Conservation (phyloP, 2,329 filamentous ascomycete species). For the Cryphonectria japonica region DNA sequence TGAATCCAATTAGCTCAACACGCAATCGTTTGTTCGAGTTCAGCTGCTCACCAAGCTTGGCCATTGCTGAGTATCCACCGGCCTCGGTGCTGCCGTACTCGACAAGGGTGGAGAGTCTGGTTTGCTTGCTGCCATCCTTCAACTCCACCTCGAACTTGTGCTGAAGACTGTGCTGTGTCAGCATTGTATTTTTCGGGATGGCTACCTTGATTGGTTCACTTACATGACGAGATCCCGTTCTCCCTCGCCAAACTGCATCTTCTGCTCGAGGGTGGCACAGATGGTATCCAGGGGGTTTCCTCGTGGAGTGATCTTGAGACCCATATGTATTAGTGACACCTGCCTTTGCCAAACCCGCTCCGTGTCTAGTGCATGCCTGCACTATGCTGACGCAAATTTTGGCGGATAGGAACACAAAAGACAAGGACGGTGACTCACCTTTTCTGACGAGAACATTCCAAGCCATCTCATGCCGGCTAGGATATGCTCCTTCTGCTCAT, state of each 20-base stretch:
- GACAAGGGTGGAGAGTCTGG: constrained; percentile 13
- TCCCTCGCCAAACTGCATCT: constrained; percentile 83
- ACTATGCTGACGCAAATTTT: background rate
- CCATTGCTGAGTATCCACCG: constrained; percentile 12
- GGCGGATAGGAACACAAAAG: background rate
- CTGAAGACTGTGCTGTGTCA: constrained; percentile 68
- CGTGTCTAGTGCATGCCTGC: background rate
- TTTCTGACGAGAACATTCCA: constrained; percentile 74
- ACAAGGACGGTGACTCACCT: constrained; percentile 82
- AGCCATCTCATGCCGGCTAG: constrained; percentile 73
- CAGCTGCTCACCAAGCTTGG: constrained; percentile 7
- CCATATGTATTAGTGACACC: constrained; percentile 75
- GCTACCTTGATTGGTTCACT: constrained; percentile 54
- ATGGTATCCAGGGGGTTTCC: constrained; percentile 86
- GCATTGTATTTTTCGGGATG: constrained; percentile 80
- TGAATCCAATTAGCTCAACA: background rate
- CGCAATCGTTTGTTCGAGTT: too few relatives aligned
- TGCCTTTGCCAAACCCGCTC: background rate
- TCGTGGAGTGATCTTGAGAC: constrained; percentile 72
- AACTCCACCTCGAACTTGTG: constrained; percentile 20
- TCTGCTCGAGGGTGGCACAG: constrained; percentile 81
- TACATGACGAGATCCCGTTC: constrained; percentile 87
- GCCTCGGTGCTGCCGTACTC: constrained; percentile 18
- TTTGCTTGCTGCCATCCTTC: constrained; percentile 13
- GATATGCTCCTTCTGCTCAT: constrained; percentile 76